A percentile compares a stretch with the other conserved stretches of the same genome.
Evolutionary conservation across 441 rosid genomes (phyloP).

Genomic region (Corymbia calophylla): DNA sequence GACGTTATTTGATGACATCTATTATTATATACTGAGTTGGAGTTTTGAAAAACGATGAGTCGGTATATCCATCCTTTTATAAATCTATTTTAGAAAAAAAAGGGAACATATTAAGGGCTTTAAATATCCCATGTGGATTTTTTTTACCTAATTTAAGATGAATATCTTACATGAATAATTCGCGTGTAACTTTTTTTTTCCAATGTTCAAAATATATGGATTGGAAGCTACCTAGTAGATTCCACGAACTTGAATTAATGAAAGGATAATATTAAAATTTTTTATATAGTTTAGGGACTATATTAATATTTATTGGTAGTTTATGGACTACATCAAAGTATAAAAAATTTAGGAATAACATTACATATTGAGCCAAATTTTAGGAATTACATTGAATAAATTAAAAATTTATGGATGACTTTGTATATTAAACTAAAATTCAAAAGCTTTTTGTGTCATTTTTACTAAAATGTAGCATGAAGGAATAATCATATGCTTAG

Average conservation of each 20-base stretch:
- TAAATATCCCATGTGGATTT: neutral
- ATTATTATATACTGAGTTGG: neutral
- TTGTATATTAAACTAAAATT: neutral
- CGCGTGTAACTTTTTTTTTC: neutral
- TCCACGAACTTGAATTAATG: neutral
- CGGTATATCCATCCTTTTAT: neutral
- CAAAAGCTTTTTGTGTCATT: neutral
- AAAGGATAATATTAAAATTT: neutral
- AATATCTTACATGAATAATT: neutral
- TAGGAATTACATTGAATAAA: rapidly evolving
- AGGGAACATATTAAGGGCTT: neutral
- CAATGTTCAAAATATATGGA: neutral
- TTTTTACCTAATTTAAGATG: neutral
- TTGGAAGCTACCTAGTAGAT: neutral
- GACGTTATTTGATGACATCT: rapidly evolving
- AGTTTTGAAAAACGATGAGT: neutral
- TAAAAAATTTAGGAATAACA: neutral
- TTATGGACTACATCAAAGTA: neutral
- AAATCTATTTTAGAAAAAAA: neutral
- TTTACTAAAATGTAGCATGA: neutral
- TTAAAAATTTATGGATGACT: rapidly evolving
- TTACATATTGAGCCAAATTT: neutral
- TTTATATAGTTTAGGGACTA: neutral
- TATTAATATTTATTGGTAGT: neutral
- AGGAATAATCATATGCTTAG: neutral